These are phyloP conservation scores for Candida pseudoviswanathii DNA, from an alignment of 1,139 yeast genomes.

Conservation along the genomic window DNA sequence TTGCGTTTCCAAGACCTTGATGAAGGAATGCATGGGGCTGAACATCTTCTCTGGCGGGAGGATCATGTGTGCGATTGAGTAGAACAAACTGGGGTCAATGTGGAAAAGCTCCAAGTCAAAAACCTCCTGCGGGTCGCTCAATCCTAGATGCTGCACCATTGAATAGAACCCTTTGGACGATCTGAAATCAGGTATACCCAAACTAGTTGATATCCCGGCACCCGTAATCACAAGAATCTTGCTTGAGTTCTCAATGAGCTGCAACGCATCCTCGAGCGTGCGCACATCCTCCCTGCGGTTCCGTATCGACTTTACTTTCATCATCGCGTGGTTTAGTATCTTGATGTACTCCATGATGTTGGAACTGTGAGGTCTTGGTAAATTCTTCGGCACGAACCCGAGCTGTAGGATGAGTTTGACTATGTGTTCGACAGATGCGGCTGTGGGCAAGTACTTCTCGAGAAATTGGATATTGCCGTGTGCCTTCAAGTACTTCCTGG, in stretches of 20 bases:
- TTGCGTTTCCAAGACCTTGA: conserved; percentile 71
- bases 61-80: conserved; percentile 85
- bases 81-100: conserved; percentile 81
- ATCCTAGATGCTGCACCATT: conserved; percentile 66
- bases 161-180: conserved; percentile 87
- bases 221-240: conserved; percentile 86
- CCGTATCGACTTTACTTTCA: conserved; percentile 57
- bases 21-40: conserved; percentile 87
- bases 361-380: conserved; percentile 35
- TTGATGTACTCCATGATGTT: conserved; percentile 52
- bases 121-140: conserved; percentile 93
- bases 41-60: conserved; percentile 74
- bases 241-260: conserved; percentile 53
- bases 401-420: conserved; percentile 48
- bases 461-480: conserved; percentile 63
- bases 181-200: conserved; percentile 95
- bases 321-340: conserved; percentile 60
- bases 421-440: conserved; percentile 57
- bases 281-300: conserved; percentile 52
- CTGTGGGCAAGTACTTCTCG: conserved; percentile 59
- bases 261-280: conserved; percentile 62
- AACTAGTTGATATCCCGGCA: conserved; percentile 91
- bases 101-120: conserved; percentile 76
- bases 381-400: conserved; percentile 54
- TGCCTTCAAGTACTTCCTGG: conserved; percentile 61